phyloP scores from a whole-genome alignment of 2,329 filamentous ascomycete species.

The Waltergamsia citrina region DNA sequence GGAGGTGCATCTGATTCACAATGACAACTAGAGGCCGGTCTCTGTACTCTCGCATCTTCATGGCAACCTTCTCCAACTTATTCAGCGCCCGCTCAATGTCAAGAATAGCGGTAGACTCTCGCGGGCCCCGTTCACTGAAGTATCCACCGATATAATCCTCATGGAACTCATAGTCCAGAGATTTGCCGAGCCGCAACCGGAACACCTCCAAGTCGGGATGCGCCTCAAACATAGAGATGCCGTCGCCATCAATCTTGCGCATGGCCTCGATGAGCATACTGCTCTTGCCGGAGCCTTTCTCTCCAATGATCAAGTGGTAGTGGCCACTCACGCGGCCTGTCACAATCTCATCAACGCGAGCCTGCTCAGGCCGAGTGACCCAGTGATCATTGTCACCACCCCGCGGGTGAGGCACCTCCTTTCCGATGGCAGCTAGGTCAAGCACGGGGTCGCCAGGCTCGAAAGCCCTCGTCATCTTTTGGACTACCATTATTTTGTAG shows the following conservation, averaged over 20 bases:
- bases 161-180: slow-evolving; percentile 91
- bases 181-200: slow-evolving; percentile 83
- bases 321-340: slow-evolving; percentile 64
- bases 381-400: slow-evolving; percentile 42
- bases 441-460: slow-evolving; percentile 84
- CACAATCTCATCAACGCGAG: slow-evolving; percentile 73
- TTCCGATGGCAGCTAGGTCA: slow-evolving; percentile 62
- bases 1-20: slow-evolving; percentile 85
- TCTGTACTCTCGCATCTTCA: slow-evolving; percentile 53
- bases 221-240: slow-evolving; percentile 91
- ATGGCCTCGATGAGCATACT: slow-evolving; percentile 95
- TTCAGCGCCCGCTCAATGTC: slow-evolving; percentile 97
- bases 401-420: slow-evolving; percentile 37
- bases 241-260: slow-evolving; percentile 82
- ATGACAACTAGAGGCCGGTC: slow-evolving; percentile 77
- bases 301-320: slow-evolving; percentile 86
- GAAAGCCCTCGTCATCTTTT: slow-evolving; percentile 90
- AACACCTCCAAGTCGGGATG: slow-evolving; percentile 95
- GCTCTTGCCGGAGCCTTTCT: slow-evolving; percentile 94
- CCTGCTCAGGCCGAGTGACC: slow-evolving; percentile 78
- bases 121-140: slow-evolving; percentile 86
- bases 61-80: slow-evolving; percentile 92
- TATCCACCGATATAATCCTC: slow-evolving; percentile 97
- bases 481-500: slow-evolving; percentile 86
- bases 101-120: slow-evolving; percentile 83